phyloP scores from a whole-genome alignment of 1,284 basidiomycete species.

The Irpex sp. region DNA sequence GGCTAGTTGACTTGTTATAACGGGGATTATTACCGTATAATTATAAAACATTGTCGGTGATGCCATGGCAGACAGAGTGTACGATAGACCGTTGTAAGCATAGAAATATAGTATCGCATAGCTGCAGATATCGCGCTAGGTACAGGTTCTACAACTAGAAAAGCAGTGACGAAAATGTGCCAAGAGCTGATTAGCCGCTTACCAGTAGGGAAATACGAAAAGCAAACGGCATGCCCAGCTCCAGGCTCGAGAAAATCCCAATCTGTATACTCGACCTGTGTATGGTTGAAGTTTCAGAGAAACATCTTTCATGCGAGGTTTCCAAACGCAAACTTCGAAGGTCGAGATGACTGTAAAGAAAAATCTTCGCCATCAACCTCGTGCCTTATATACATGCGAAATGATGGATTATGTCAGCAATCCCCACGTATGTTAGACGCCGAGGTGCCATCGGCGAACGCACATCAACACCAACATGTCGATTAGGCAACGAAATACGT shows the following conservation, averaged over 20 bases:
- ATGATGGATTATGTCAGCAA: neutral
- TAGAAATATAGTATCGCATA: neutral
- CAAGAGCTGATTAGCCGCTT: conserved; percentile 70
- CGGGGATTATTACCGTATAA: neutral
- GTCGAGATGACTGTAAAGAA: conserved; percentile 62
- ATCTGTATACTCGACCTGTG: conserved; percentile 41
- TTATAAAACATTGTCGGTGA: neutral
- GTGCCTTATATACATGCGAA: neutral
- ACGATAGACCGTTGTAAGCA: too few species aligned
- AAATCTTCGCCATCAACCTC: neutral
- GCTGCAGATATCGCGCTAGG: neutral
- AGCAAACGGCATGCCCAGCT: conserved; percentile 72
- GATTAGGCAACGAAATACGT: conserved; percentile 24
- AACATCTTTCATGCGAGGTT: conserved; percentile 20
- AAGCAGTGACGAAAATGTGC: conserved; percentile 35
- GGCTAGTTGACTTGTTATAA: too few species aligned
- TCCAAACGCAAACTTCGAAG: conserved; percentile 30
- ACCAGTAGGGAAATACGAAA: conserved; percentile 36
- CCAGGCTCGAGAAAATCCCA: conserved; percentile 27
- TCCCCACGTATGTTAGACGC: neutral
- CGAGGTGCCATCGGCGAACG: neutral
- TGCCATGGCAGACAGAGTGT: too few species aligned
- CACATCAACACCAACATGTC: conserved; percentile 11
- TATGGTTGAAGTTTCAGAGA: conserved; percentile 15
- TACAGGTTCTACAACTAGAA: neutral